Base-by-base conservation (phyloP, 768 basidiomycete species). In the Pholiota conissans region DNA sequence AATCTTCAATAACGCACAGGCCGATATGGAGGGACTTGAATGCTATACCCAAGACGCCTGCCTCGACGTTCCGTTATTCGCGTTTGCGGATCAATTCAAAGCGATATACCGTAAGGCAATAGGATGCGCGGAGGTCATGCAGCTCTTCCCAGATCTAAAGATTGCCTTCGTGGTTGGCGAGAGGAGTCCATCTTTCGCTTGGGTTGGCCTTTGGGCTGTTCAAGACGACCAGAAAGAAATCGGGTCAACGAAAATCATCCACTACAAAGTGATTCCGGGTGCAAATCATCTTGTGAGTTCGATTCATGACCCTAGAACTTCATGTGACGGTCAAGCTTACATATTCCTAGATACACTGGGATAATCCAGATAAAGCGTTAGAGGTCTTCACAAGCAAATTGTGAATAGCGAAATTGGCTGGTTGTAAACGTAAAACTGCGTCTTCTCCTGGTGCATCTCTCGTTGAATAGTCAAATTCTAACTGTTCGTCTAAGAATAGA, bases 261-360 rank as follows among this genome's bases (percentile, higher is more conserved):
- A 56, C 8, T 62, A 52, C 30, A 60, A 66, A 13, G 8, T 65
- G 2, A 40, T 63, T 5, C 18, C 45, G 6, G 66, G 57, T 0
- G 29, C 51, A 3, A 71, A 69, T 37, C 66, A 68, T 42, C 65
- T 68, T 30, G 64, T 69, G 20, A 53, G 67, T 26, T 42, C 29
- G 18, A 6, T 16, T 35, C 14, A 28, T 47, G 30, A 56, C 16
- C 14, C n/a, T n/a, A n/a, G n/a, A n/a, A n/a, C 30, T 32, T 32
- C 30, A 6, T 32, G 30, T 6, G 30, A 32, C 13, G 11, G 7
- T 45, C 16, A 11, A 2, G 2, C n/a, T 45, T 4, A 56, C 3
- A 24, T 39, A 14, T 57, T 10, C 18, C 5, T 32, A 70, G 67
- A 53, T 62, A 28, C 65, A 67, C 20, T 69, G 69, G 69, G 69